Evolutionary conservation across 2,329 filamentous ascomycete species (phyloP).

Genomic region (Pseudogymnoascus verrucosus): DNA sequence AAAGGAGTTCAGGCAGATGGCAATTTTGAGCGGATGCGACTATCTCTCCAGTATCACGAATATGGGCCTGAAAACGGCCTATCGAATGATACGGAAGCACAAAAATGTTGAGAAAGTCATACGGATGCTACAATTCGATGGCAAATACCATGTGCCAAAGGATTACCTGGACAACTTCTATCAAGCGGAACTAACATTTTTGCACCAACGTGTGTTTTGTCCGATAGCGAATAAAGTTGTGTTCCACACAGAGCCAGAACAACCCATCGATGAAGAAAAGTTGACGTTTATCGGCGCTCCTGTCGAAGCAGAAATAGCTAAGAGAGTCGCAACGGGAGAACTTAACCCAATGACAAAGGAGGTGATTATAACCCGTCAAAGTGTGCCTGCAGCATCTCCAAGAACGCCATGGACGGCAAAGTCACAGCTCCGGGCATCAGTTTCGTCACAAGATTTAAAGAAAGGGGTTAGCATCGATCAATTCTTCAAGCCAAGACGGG

Average conservation of each 20-base stretch:
- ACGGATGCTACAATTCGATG: conserved; percentile 79
- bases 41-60: conserved; percentile 81
- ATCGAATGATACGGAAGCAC: conserved; percentile 82
- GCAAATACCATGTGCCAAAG: conserved; percentile 70
- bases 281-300: conserved; percentile 76
- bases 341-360: conserved; percentile 85
- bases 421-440: conserved; percentile 15
- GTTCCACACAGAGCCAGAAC: conserved; percentile 60
- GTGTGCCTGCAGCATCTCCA: conserved; percentile 13
- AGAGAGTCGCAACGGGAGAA: conserved; percentile 70
- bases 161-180: conserved; percentile 76
- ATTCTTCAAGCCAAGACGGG: conserved; percentile 57
- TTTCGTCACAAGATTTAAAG: conserved; percentile 44
- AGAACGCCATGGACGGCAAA: conserved; percentile 17
- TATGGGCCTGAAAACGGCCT: conserved; percentile 87
- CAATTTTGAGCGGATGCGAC: conserved; percentile 92
- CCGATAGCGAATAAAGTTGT: conserved; percentile 63
- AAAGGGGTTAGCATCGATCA: conserved; percentile 52
- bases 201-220: conserved; percentile 93
- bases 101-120: conserved; percentile 79
- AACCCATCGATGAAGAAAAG: conserved; percentile 55
- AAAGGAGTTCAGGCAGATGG: conserved; percentile 85
- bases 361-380: conserved; percentile 32
- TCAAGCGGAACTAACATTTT: conserved; percentile 84
- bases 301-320: conserved; percentile 61